Conservation (phyloP, 805 yeast genomes). For the Wickerhamiella sergipiensis region DNA sequence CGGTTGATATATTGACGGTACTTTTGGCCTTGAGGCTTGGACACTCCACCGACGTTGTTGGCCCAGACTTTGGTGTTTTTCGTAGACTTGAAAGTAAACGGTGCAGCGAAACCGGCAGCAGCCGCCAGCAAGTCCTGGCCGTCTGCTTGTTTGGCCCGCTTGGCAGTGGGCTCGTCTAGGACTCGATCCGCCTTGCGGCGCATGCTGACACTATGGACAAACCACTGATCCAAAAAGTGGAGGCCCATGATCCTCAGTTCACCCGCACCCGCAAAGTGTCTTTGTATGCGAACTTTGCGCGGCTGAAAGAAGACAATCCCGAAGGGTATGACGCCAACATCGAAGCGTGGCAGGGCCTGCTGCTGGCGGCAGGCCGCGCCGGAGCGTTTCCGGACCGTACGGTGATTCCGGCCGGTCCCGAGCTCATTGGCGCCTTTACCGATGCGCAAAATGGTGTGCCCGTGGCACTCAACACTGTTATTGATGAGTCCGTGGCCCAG, state of each 20-base stretch:
- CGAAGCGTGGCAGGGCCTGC: slow-evolving; percentile 31
- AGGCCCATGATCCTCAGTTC: slow-evolving; percentile 24
- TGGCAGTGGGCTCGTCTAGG: background rate
- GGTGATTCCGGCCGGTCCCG: slow-evolving; percentile 17
- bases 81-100: slow-evolving; percentile 10
- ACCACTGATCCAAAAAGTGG: slow-evolving; percentile 6
- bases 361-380: slow-evolving; percentile 20
- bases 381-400: slow-evolving; percentile 21
- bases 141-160: background rate
- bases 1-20: slow-evolving; percentile 8
- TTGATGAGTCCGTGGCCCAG: slow-evolving; percentile 20
- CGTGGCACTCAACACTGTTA: slow-evolving; percentile 20
- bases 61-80: slow-evolving; percentile 13
- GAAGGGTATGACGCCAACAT: slow-evolving; percentile 40
- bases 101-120: slow-evolving; percentile 4
- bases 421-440: slow-evolving; percentile 14
- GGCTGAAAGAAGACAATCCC: slow-evolving; percentile 30
- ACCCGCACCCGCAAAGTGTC: slow-evolving; percentile 31
- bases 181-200: background rate
- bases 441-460: slow-evolving; percentile 22
- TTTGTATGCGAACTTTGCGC: slow-evolving; percentile 35
- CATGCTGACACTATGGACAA: slow-evolving; percentile 11
- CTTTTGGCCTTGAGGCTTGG: background rate
- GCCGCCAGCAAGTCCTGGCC: slow-evolving; percentile 3
- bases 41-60: slow-evolving; percentile 8